Base-by-base conservation (phyloP, 768 basidiomycete genomes). In the Naematelia aurantialba region DNA sequence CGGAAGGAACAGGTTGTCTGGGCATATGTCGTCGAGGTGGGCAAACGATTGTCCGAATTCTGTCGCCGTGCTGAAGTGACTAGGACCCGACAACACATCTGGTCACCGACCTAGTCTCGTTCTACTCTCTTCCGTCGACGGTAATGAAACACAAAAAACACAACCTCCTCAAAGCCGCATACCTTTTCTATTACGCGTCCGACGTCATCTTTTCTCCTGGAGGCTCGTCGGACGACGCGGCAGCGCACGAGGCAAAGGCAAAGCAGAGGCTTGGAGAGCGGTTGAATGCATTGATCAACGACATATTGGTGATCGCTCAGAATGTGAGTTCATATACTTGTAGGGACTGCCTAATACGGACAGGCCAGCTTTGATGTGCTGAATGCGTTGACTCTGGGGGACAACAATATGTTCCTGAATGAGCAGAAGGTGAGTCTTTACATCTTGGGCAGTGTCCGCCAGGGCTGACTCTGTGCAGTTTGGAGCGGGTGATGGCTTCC, bases 81-180 rank as follows among this genome's bases (percentile, higher is more conserved):
- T 62, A 98, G 93, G 83, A 97, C 76, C 88, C 89, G 1, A 78
- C 83, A 58, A 87, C 88, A 2, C 84, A 87, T 59, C 82, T 83
- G 61, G 87, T 99, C 68, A 97, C 94, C 1, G 96, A 99, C 78
- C 89, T 93, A 72, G 87, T 97, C 78, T 93, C 94, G 8, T 94
- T 98, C 81, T 99, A 96, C 77, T 89, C 89, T 13, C 84, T 99
- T 22, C 94, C 96, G 0, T 98, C 94, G 3, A 89, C 91, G 1
- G 85, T 98, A 61, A 90, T 98, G 73, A 83, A 84, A 53, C 85
- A 84, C 65, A 61, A 81, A n/a, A 88, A 86, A 64, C 73, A 91
- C 72, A 81, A 82, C 19, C 69, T 84, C 26, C 83, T 99, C 42
- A 87, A 99, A 66, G 94, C 93, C 0, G 94, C 91, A 11, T 99